A percentile compares a stretch with the other conserved stretches of the same genome.
Conservation (phyloP, 305 asterid genomes). For the Galium porrigens region DNA sequence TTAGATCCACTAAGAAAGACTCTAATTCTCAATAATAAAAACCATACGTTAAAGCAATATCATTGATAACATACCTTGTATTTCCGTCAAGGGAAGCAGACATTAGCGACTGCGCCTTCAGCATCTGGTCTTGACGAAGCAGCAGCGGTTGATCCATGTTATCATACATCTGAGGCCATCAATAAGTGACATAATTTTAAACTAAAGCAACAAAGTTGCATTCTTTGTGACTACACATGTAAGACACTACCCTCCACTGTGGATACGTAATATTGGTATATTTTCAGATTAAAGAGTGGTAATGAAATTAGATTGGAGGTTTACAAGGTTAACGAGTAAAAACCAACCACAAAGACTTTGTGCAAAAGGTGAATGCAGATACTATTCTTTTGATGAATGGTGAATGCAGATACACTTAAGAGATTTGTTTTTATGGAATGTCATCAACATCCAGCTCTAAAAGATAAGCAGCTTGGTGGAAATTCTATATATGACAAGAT, state of each 20-base stretch:
- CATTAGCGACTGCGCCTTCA: constrained; percentile 61
- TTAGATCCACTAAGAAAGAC: constrained; percentile 9
- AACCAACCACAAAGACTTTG: too few species aligned
- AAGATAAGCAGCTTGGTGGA: background rate
- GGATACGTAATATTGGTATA: background rate
- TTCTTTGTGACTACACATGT: background rate
- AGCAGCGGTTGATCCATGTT: constrained; percentile 50
- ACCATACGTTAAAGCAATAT: background rate
- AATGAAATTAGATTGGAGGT: background rate
- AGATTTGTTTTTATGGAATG: background rate
- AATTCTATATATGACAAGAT: background rate
- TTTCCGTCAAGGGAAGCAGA: constrained; percentile 64
- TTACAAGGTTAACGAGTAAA: background rate
- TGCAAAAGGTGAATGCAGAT: background rate
- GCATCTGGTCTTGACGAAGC: constrained; percentile 56
- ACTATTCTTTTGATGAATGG: background rate
- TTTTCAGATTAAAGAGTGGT: background rate
- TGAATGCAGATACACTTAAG: background rate
- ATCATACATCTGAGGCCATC: constrained; percentile 63
- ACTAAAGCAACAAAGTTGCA: background rate
- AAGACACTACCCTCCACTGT: background rate
- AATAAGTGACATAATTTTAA: background rate
- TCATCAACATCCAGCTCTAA: background rate
- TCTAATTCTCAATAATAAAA: background rate
- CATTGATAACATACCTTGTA: constrained; percentile 46